Base-by-base conservation (phyloP, 495 filamentous ascomycete species). In the Penicillium subrubescens region DNA sequence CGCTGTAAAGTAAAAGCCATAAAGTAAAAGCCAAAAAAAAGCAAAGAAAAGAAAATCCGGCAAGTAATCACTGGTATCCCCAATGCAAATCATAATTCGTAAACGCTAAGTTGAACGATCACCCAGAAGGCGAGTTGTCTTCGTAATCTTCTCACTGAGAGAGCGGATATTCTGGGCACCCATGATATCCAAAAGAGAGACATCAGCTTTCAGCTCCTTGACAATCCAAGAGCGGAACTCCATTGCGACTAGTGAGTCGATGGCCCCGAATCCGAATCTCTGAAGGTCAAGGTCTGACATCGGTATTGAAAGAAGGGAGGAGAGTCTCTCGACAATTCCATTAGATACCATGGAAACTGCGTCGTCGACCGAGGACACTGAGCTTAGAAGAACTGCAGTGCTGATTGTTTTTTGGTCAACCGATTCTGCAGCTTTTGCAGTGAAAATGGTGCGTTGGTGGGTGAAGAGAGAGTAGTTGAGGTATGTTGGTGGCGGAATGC, bases 161-260 rank as follows among this genome's bases (percentile, higher is more conserved):
- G 62, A 55, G 5, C 43, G 59, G 27, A 75, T 68, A 54, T 68
- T 75, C 59, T 63, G 65, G 6, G 73, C 70, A 2, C 72, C 74
- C 65, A 77, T 73, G 34, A 83, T 73, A 44, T 82, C 78, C 27
- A 81, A 57, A 44, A 81, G 64, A 29, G 70, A 75, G 8, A 83
- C 64, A 0, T 82, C 78, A 11, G 74, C 68, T 31, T 69, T 73
- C 2, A 83, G 57, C 21, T 66, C 66, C 33, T 75, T 75, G 15
- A 74, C 58, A 33, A 73, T 79, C 81, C 82, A 85, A 6, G 70
- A 75, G 10, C 80, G 70, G 50, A 85, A 68, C 60, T 84, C 83
- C 62, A 85, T 79, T 5, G 77, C 73, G 7, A 84, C 74, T 12
- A 84, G 68, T 0, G 79, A 82, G 56, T 85, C 83, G 31, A 84